Conservation (phyloP, 2,329 filamentous ascomycete genomes). For the Diplodia mutila region DNA sequence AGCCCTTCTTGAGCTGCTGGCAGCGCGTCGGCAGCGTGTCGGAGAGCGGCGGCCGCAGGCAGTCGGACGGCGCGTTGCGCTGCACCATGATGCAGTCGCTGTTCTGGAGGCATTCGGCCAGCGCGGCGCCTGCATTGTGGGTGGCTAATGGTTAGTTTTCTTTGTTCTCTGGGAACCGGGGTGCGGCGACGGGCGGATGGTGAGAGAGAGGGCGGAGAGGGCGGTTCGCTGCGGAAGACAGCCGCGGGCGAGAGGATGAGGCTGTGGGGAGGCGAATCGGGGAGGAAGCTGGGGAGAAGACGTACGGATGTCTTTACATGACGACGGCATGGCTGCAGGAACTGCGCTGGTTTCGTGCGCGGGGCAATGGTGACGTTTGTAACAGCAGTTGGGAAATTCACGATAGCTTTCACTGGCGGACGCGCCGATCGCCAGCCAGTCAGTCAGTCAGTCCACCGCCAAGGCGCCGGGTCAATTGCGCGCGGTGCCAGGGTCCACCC, state of each 20-base stretch:
- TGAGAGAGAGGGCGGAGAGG: neutral
- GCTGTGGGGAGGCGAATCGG: neutral
- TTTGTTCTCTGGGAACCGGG: slow-evolving; percentile 13
- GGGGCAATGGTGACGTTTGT: neutral
- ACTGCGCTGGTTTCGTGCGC: neutral
- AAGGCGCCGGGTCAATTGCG: neutral
- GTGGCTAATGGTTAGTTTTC: neutral
- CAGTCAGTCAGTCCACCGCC: neutral
- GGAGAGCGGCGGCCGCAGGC: slow-evolving; percentile 79
- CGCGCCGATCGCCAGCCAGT: neutral
- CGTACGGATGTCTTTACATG: slow-evolving; percentile 95
- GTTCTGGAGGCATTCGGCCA: slow-evolving; percentile 93
- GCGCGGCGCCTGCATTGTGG: slow-evolving; percentile 71
- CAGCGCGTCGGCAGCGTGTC: slow-evolving; percentile 84
- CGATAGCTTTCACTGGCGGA: neutral
- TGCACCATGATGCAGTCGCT: slow-evolving; percentile 96
- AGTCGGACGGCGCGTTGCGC: slow-evolving; percentile 83
- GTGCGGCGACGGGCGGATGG: neutral
- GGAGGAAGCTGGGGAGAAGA: slow-evolving; percentile 28
- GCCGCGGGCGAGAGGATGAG: neutral
- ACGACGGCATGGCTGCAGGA: slow-evolving; percentile 75
- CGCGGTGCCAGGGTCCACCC: neutral
- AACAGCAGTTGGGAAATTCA: neutral
- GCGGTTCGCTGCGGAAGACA: neutral
- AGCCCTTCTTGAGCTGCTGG: slow-evolving; percentile 89